Evolutionary conservation across 1,139 yeast genomes (phyloP).

Genomic region (Waltiozyma sp.): DNA sequence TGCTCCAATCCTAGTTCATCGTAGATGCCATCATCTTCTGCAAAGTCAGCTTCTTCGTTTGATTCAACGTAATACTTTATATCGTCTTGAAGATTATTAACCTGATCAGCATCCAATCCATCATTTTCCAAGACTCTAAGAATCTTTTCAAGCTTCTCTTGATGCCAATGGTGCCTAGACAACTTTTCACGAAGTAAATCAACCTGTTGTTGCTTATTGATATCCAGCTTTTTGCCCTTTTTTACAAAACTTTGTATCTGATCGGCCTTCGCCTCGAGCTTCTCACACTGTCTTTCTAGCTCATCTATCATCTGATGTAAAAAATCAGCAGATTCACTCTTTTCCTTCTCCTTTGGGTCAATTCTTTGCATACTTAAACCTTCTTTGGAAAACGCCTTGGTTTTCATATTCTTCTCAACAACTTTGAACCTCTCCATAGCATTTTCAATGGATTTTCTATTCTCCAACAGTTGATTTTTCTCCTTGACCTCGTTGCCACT

Average conservation of each 20-base stretch:
- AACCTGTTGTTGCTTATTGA: conserved; percentile 41
- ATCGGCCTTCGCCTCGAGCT: conserved; percentile 68
- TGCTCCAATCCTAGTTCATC: conserved; percentile 77
- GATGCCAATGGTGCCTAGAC: conserved; percentile 75
- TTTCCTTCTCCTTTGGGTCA: conserved; percentile 76
- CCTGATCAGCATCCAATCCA: conserved; percentile 67
- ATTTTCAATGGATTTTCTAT: conserved; percentile 73
- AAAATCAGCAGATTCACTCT: conserved; percentile 64
- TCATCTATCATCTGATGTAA: conserved; percentile 71
- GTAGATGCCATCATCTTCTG: conserved; percentile 89
- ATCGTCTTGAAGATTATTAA: conserved; percentile 79
- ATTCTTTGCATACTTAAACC: conserved; percentile 67
- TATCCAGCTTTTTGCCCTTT: conserved; percentile 46
- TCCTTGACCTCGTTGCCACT: conserved; percentile 89
- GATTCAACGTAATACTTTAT: conserved; percentile 90
- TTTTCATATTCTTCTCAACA: conserved; percentile 88
- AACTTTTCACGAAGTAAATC: conserved; percentile 52
- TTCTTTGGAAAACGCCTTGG: conserved; percentile 91
- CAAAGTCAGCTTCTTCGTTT: conserved; percentile 91
- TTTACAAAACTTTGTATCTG: conserved; percentile 40
- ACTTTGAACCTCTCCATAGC: conserved; percentile 97
- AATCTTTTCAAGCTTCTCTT: conserved; percentile 65
- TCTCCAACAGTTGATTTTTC: conserved; percentile 69
- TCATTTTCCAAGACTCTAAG: conserved; percentile 76
- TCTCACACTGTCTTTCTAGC: conserved; percentile 71